phyloP scores from a whole-genome alignment of 1,284 basidiomycete genomes.

The Puccinia polysora region DNA sequence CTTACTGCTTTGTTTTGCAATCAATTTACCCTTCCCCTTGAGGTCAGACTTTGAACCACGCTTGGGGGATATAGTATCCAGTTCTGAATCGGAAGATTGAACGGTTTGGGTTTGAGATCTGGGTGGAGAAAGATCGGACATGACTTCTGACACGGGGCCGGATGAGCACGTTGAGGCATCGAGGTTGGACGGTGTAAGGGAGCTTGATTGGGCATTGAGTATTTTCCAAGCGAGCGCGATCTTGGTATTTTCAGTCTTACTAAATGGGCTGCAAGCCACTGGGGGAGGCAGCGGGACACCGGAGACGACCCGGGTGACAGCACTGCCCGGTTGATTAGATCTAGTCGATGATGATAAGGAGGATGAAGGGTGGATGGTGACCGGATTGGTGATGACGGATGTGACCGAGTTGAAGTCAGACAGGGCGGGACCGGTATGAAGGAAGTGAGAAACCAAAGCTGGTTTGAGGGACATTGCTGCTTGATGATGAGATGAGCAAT shows the following conservation, averaged over 20 bases:
- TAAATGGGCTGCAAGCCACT: slow-evolving; percentile 30
- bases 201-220: neutral
- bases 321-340: neutral
- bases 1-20: slow-evolving; percentile 6
- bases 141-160: neutral
- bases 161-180: neutral
- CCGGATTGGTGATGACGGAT: slow-evolving; percentile 10
- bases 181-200: neutral
- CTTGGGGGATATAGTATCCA: neutral
- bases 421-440: slow-evolving; percentile 34
- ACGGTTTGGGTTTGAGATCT: neutral
- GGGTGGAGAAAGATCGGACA: neutral
- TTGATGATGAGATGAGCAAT: no score
- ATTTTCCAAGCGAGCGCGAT: slow-evolving; percentile 14
- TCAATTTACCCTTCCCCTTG: slow-evolving; percentile 26
- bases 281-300: slow-evolving; percentile 7
- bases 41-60: neutral
- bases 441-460: slow-evolving; percentile 23
- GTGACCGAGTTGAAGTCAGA: slow-evolving; percentile 38
- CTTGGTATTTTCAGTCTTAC: slow-evolving; percentile 11
- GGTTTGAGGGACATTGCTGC: no score
- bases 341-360: neutral
- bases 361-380: neutral
- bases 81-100: neutral
- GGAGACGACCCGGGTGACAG: slow-evolving; percentile 5